These are phyloP conservation scores for Trypanosoma congolense DNA, from an alignment of 208 protist species.

Conservation along the genomic window DNA sequence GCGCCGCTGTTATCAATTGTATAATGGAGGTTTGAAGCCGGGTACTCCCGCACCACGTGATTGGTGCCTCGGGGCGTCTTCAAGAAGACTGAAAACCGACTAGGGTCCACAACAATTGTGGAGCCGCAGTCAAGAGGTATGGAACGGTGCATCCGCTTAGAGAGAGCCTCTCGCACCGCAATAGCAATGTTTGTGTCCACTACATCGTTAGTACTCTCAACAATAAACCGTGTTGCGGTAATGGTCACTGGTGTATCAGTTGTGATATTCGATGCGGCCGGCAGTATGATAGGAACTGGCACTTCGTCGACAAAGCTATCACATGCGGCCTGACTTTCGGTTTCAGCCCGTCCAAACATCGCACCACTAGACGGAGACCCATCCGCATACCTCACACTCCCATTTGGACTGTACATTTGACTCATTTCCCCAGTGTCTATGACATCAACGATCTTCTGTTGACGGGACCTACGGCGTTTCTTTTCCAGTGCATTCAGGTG, in stretches of 20 bases:
- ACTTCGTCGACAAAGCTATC: too few relatives aligned
- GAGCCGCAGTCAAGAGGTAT: conserved; percentile 14
- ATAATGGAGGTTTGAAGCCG: conserved; percentile 26
- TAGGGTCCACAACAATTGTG: conserved; percentile 21
- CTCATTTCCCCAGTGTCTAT: too few relatives aligned
- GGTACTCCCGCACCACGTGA: not conserved
- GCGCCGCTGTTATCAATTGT: conserved; percentile 48
- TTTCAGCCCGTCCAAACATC: too few relatives aligned
- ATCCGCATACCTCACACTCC: too few relatives aligned
- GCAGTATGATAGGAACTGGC: conserved; percentile 55
- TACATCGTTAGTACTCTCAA: conserved; percentile 6
- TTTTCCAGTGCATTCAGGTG: not conserved
- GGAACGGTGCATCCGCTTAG: not conserved
- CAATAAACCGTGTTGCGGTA: conserved; percentile 34
- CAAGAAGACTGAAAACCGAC: conserved; percentile 21
- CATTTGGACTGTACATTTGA: too few relatives aligned
- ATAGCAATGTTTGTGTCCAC: conserved; percentile 23
- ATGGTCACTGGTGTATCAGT: conserved; percentile 43
- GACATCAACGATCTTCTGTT: not conserved
- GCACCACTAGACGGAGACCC: too few relatives aligned
- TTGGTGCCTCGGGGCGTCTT: not conserved
- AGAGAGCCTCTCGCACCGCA: conserved; percentile 30
- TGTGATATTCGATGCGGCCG: conserved; percentile 38
- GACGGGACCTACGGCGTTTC: not conserved
- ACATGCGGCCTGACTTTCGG: too few relatives aligned